Conservation (phyloP, 345 rosid species). For the Cardamine occulta region DNA sequence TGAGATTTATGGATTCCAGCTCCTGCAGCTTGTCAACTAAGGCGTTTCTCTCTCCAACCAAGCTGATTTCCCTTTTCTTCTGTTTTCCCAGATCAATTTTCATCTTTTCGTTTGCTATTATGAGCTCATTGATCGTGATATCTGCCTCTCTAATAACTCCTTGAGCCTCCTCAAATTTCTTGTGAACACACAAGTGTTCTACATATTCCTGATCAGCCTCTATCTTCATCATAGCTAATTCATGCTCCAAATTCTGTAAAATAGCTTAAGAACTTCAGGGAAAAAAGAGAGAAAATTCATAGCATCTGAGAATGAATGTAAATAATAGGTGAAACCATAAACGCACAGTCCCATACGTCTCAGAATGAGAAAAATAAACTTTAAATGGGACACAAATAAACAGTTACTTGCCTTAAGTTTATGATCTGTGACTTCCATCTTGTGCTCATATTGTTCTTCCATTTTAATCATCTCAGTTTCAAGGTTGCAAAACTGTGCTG, state of each 20-base stretch:
- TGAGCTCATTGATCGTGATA: slow-evolving; percentile 72
- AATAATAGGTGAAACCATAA: slow-evolving; percentile 14
- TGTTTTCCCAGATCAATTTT: slow-evolving; percentile 65
- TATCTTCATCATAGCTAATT: slow-evolving; percentile 70
- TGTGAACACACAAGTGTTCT: slow-evolving; percentile 66
- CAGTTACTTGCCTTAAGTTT: slow-evolving; percentile 51
- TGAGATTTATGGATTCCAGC: slow-evolving; percentile 56
- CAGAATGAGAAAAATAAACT: slow-evolving; percentile 7
- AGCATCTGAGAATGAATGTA: slow-evolving; percentile 12
- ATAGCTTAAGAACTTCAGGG: slow-evolving; percentile 24
- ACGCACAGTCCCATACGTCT: slow-evolving; percentile 11
- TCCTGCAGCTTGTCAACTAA: slow-evolving; percentile 57
- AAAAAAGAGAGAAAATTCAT: slow-evolving; percentile 6
- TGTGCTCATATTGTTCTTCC: slow-evolving; percentile 56
- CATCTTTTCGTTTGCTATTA: slow-evolving; percentile 76
- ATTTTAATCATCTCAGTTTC: slow-evolving; percentile 54
- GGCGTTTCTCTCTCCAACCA: slow-evolving; percentile 60
- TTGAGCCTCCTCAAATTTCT: slow-evolving; percentile 93
- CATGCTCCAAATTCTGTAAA: slow-evolving; percentile 72
- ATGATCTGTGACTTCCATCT: slow-evolving; percentile 49
- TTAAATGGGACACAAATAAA: slow-evolving; percentile 17
- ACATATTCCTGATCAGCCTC: slow-evolving; percentile 65
- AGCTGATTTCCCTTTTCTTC: slow-evolving; percentile 50
- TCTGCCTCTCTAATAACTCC: slow-evolving; percentile 85
- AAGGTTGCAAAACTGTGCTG: slow-evolving; percentile 53